These are phyloP conservation scores for Erodium moschatum DNA, from an alignment of 441 rosid genomes.

Conservation along the genomic window DNA sequence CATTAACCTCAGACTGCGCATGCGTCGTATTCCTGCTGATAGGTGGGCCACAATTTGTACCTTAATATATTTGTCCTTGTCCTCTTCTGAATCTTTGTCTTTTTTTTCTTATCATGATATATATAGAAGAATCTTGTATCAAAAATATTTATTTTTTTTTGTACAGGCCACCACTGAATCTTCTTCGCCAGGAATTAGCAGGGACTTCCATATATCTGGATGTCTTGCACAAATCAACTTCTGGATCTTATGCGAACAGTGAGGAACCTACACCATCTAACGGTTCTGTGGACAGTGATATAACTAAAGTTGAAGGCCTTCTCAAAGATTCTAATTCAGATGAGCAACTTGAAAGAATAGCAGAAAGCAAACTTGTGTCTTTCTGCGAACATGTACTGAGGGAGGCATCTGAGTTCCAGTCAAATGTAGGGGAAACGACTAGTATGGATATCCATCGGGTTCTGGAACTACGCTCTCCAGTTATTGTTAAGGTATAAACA, in stretches of 20 bases:
- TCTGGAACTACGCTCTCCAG: slow-evolving; percentile 82
- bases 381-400: slow-evolving; percentile 83
- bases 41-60: slow-evolving; percentile 39
- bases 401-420: slow-evolving; percentile 86
- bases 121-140: slow-evolving; percentile 5
- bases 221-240: slow-evolving; percentile 78
- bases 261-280: slow-evolving; percentile 29
- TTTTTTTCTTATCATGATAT: not conserved
- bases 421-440: slow-evolving; percentile 65
- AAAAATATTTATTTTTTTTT: slow-evolving; percentile 18
- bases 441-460: slow-evolving; percentile 87
- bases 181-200: slow-evolving; percentile 86
- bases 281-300: slow-evolving; percentile 26
- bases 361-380: slow-evolving; percentile 79
- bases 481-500: slow-evolving; percentile 72
- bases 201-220: slow-evolving; percentile 85
- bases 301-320: slow-evolving; percentile 22
- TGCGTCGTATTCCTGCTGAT: slow-evolving; percentile 77
- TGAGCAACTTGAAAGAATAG: slow-evolving; percentile 56
- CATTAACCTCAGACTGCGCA: slow-evolving; percentile 69
- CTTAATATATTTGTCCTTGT: not conserved
- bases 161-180: slow-evolving; percentile 87
- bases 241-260: slow-evolving; percentile 27
- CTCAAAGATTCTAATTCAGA: slow-evolving; percentile 28
- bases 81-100: not conserved